Evolutionary conservation across 1,139 yeast genomes (phyloP).

Genomic region (Taphrina communis): DNA sequence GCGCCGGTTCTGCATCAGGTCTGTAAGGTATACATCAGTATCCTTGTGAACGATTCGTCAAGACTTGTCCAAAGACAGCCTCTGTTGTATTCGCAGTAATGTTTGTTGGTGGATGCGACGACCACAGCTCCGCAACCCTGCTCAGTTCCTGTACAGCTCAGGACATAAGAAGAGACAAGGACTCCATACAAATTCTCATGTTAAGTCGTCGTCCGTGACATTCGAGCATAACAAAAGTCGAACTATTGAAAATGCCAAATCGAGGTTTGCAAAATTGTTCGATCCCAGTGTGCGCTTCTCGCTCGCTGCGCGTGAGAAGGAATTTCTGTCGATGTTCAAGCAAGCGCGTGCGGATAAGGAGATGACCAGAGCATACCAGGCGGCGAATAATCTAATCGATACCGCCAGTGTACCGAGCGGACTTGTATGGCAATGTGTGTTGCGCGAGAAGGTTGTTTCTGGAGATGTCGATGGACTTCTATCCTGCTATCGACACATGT

Average conservation of each 20-base stretch:
- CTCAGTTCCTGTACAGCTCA: background rate
- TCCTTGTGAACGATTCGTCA: background rate
- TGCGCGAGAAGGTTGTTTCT: background rate
- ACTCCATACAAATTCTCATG: background rate
- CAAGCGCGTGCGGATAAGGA: background rate
- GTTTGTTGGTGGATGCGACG: slow-evolving; percentile 10
- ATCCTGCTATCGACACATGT: slow-evolving; percentile 4
- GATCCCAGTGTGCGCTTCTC: slow-evolving; percentile 6
- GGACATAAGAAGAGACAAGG: background rate
- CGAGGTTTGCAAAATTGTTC: background rate
- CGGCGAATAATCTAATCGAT: slow-evolving; percentile 6
- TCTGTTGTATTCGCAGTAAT: background rate
- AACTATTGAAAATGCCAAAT: background rate
- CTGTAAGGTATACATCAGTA: background rate
- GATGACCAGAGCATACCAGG: background rate
- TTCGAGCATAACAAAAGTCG: background rate
- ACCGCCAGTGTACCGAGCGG: background rate
- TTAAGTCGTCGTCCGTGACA: background rate
- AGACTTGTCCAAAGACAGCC: background rate
- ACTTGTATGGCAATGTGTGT: slow-evolving; percentile 19
- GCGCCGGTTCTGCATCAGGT: too few relatives aligned
- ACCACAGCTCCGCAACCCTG: too few relatives aligned
- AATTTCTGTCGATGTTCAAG: background rate
- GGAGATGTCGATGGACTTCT: background rate
- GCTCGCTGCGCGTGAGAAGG: background rate